Evolutionary conservation across 2,329 filamentous ascomycete species (phyloP).

Genomic region (Penicillium sp.): DNA sequence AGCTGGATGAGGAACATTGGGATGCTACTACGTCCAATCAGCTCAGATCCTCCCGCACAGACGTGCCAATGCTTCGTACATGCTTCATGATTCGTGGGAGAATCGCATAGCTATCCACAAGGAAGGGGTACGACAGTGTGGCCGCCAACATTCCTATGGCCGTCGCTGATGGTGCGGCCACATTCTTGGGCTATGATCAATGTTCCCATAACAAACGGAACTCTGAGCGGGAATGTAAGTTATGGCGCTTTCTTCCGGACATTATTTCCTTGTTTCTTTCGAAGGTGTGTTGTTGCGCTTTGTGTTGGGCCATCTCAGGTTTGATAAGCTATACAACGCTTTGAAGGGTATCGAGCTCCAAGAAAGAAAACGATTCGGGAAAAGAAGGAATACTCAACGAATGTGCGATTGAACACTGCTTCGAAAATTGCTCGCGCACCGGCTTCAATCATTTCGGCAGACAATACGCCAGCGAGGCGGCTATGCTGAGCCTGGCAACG

Average conservation of each 20-base stretch:
- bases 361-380: background rate
- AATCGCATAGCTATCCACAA: background rate
- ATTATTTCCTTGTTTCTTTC: slow-evolving; percentile 9
- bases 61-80: background rate
- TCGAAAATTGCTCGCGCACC: background rate
- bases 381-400: background rate
- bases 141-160: slow-evolving; percentile 32
- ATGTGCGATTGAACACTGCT: slow-evolving; percentile 9
- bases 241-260: background rate
- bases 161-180: slow-evolving; percentile 26
- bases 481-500: slow-evolving; percentile 34
- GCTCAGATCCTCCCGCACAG: background rate
- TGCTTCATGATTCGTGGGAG: background rate
- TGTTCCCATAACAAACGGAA: slow-evolving; percentile 34
- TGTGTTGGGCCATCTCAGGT: background rate
- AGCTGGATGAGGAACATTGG: background rate
- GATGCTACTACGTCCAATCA: slow-evolving; percentile 7
- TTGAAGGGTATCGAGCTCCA: background rate
- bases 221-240: slow-evolving; percentile 13
- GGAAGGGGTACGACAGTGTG: slow-evolving; percentile 16
- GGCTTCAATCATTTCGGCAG: background rate
- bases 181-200: slow-evolving; percentile 30
- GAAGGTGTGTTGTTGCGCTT: slow-evolving; percentile 2
- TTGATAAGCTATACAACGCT: background rate
- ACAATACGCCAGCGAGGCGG: slow-evolving; percentile 14